These are phyloP conservation scores for Haplosporangium sp. DNA, from an alignment of 371 early-diverging fungal species.

Conservation along the genomic window DNA sequence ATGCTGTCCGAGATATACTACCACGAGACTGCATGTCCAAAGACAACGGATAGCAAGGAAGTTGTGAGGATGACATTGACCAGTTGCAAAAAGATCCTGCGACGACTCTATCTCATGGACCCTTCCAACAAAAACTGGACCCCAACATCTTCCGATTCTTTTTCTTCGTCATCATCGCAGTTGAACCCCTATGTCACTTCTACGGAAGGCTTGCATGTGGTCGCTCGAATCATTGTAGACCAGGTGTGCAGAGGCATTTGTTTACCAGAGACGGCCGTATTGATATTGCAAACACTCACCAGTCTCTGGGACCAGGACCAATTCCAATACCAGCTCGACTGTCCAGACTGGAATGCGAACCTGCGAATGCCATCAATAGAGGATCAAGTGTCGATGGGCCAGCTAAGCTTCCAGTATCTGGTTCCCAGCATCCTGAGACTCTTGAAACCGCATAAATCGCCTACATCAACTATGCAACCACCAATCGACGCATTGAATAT, in stretches of 20 bases:
- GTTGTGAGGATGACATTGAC: conserved; percentile 5
- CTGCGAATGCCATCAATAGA: conserved; percentile 6
- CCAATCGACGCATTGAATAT: background rate
- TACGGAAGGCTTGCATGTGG: conserved; percentile 24
- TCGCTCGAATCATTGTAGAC: conserved; percentile 40
- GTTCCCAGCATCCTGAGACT: conserved; percentile 24
- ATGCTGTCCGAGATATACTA: conserved; percentile 23
- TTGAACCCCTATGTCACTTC: conserved; percentile 22
- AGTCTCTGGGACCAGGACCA: conserved; percentile 35
- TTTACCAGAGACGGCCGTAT: conserved; percentile 32
- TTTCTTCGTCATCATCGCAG: background rate
- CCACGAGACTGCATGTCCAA: conserved; percentile 1
- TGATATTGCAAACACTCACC: conserved; percentile 32
- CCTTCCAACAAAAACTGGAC: background rate
- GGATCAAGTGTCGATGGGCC: conserved; percentile 26
- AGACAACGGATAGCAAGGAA: background rate
- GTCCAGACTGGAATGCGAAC: conserved; percentile 4
- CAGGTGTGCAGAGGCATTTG: conserved; percentile 42
- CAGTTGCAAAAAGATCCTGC: conserved; percentile 23
- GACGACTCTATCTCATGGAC: conserved; percentile 35
- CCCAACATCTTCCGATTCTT: background rate
- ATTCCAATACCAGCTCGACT: conserved; percentile 24
- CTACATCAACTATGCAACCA: background rate
- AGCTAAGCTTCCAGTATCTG: conserved; percentile 36
- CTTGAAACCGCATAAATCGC: conserved; percentile 22